Evolutionary conservation across 2,329 filamentous ascomycete species (phyloP), one percentile per base, ranked within the genome.

Genomic region (Penicillium glabrum): DNA sequence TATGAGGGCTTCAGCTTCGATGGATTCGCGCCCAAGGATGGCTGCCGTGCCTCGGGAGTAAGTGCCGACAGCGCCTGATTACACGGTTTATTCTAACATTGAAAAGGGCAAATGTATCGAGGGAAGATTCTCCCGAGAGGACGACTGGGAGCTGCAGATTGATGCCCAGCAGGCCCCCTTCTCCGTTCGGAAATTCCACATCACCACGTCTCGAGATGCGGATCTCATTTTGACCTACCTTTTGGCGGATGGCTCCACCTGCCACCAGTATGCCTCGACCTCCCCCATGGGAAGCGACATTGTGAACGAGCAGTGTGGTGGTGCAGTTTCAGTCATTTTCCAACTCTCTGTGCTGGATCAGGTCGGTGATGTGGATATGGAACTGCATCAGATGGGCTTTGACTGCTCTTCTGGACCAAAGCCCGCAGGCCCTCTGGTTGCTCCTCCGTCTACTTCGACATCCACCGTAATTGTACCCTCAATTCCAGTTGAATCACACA

Each of bases 271-370:
- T 57, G 79, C 83, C 63, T 69, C 79, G 52, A 93, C 90, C 83
- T 84, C 81, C 61, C 79, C 81, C 54, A 78, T 81, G 14, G 90
- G 90, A 67, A 86, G 85, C 55, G 84, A 83, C 53, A 81, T 96
- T 66, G 77, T 85, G 77, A 97, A 97, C 84, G 84, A 79, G 57
- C 91, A 96, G 82, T 97, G 93, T 73, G 93, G 92, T 84, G 92
- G 91, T 75, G 92, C 93, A 60, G 89, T 84, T 71, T 86, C 85
- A 56, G 91, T 96, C 58, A 86, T 84, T 52, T 86, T 96, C 71
- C 77, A 80, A 57, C 75, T 83, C 56, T 84, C 88, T 71, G 77
- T 83, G 62, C 74, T 81, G 49, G 75, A 72, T 61, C 81, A 82
- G 70, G 73, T 79, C 58, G 81, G 84, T 71, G 75, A 82, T 65